Evolutionary conservation across 2,329 filamentous ascomycete genomes (phyloP), one percentile per base, ranked within the genome.

Genomic region (Claviceps sp.): DNA sequence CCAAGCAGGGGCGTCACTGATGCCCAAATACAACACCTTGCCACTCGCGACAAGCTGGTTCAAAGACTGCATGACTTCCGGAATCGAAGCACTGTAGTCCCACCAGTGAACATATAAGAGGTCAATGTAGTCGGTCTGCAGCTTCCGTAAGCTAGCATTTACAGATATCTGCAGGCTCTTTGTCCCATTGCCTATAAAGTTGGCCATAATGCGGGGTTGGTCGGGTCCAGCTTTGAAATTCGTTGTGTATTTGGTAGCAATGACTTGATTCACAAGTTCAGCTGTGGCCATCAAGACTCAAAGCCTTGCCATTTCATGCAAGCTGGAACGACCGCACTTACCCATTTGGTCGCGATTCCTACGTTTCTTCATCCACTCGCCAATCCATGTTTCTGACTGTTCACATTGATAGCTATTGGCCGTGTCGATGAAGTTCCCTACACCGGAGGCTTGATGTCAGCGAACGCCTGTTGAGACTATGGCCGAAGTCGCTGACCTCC

Each of bases 381-480:
- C 84, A 52, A 88, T 70, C 78, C 82, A 84, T 50, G 60, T 65
- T 65, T 87, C 84, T 1, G 78, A 78, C 63, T 85, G 73, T 54
- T 71, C 72, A 51, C 72, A 68, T 58, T 85, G 82, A 66, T 87
- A 87, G 64, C 82, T 82, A 68, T 81, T 84, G 54, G 82, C 61
- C 0, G 82, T 86, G 63, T 88, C 85, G 60, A 88, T 82, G 64
- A 88, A 87, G 67, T 88, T 88, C 24, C 85, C 84, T 53, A 40
- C 19, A 19, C 2, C 6, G 22, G 2, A n/a, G 24, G 39, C 16
- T 11, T 46, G 17, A 16, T 5, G 19, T 22, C 24, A 42, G 41
- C 13, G 17, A n/a, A 22, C 17, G 16, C 40, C 16, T 17, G 19
- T 19, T 14, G 16, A 26, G 8, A 11, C 24, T 26, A 44, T 40